Evolutionary conservation across 2,329 filamentous ascomycete genomes (phyloP).

Genomic region (Nothophaeocryptopus gaeumannii): DNA sequence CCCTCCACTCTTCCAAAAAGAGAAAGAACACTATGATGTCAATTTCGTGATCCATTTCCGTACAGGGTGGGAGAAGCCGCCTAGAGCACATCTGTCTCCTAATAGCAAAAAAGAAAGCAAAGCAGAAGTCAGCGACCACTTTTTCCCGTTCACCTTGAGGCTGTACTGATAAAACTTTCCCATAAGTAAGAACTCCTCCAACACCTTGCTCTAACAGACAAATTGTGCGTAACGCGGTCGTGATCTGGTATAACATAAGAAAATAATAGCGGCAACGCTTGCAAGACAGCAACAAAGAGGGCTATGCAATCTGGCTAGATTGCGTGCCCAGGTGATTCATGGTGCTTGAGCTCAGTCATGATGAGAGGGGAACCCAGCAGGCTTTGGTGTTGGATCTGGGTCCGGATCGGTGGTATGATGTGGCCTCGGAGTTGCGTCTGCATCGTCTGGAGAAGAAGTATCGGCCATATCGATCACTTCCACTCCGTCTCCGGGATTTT

Average conservation of each 20-base stretch:
- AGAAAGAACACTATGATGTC: too few relatives aligned
- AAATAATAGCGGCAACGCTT: constrained; percentile 3
- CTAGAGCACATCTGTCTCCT: too few relatives aligned
- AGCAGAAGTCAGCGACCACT: too few relatives aligned
- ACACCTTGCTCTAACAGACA: constrained; percentile 29
- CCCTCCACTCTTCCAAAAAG: too few relatives aligned
- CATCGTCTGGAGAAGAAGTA: constrained; percentile 20
- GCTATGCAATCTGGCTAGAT: constrained; percentile 6
- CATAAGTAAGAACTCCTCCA: constrained; percentile 26
- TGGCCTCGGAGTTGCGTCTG: constrained; percentile 40
- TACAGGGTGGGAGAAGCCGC: too few relatives aligned
- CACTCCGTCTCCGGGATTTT: constrained; percentile 41
- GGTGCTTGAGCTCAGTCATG: constrained; percentile 7
- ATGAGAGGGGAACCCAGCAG: constrained; percentile 25
- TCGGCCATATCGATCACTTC: constrained; percentile 41
- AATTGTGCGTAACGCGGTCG: constrained; percentile 17
- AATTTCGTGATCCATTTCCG: too few relatives aligned
- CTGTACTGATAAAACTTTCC: not conserved
- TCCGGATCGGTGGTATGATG: constrained; percentile 32
- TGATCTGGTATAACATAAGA: constrained; percentile 17
- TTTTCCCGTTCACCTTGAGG: too few relatives aligned
- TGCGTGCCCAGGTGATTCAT: constrained; percentile 3
- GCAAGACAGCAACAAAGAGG: not conserved
- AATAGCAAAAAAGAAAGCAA: too few relatives aligned
- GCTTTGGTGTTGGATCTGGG: constrained; percentile 43